Percentiles rank a stretch among this genome's conserved stretches.
Conservation (phyloP, 1,284 basidiomycete species). For the Grifola frondosa region DNA sequence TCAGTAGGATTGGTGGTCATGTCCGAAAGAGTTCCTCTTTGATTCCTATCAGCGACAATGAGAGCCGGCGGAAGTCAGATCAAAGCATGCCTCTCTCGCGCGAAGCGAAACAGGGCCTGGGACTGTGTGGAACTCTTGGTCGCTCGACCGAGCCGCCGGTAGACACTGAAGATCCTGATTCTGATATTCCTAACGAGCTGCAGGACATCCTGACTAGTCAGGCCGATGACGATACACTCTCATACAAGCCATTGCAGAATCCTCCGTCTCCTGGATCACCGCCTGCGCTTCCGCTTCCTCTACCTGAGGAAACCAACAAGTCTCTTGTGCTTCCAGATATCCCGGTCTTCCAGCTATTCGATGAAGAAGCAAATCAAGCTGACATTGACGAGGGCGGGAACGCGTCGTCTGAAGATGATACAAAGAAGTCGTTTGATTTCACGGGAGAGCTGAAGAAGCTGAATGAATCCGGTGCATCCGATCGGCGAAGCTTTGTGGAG, state of each 20-base stretch:
- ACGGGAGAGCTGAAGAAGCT: constrained; percentile 75
- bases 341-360: constrained; percentile 47
- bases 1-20: constrained; percentile 41
- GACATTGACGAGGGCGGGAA: constrained; percentile 45
- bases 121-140: constrained; percentile 65
- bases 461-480: constrained; percentile 65
- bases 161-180: constrained; percentile 61
- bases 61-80: constrained; percentile 26
- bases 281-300: constrained; percentile 41
- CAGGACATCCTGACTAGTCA: constrained; percentile 58
- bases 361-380: constrained; percentile 44
- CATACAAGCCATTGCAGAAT: constrained; percentile 34
- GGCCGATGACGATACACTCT: constrained; percentile 39
- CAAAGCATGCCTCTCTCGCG: constrained; percentile 45
- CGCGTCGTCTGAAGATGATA: constrained; percentile 50
- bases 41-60: constrained; percentile 28
- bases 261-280: constrained; percentile 42
- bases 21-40: constrained; percentile 39
- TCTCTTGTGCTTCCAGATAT: constrained; percentile 14
- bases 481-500: constrained; percentile 78
- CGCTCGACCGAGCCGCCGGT: constrained; percentile 44
- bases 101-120: constrained; percentile 53
- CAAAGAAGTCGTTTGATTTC: constrained; percentile 83
- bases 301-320: constrained; percentile 11
- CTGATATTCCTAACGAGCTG: constrained; percentile 75